Conservation (phyloP, 1,284 basidiomycete genomes). For the Chalciporus piperatoides region DNA sequence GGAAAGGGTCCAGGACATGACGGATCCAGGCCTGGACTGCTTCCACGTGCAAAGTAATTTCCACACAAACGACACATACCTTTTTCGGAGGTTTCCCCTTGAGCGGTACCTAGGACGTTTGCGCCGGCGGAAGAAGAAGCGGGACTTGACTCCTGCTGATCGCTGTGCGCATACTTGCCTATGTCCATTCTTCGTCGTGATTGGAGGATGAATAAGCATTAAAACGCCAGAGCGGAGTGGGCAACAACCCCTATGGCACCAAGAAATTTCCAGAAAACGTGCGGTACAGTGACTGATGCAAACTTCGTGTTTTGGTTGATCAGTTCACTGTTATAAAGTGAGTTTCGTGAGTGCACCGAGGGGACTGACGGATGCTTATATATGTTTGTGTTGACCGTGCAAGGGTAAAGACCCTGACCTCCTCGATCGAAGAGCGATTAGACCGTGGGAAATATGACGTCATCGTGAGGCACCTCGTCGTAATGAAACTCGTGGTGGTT, state of each 20-base stretch:
- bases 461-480: neutral
- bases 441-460: conserved; percentile 1
- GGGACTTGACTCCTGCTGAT: neutral
- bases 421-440: neutral
- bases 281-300: neutral
- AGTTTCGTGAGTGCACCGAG: neutral
- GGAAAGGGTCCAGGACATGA: conserved; percentile 1
- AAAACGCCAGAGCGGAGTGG: neutral
- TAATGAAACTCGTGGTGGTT: too few species aligned
- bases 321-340: neutral
- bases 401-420: neutral
- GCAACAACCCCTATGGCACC: too few species aligned
- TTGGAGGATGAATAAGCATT: conserved; percentile 3
- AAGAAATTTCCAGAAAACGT: neutral
- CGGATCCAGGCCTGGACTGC: conserved; percentile 2
- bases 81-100: conserved; percentile 6
- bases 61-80: conserved; percentile 19
- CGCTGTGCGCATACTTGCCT: neutral
- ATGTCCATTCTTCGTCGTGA: neutral
- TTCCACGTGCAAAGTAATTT: conserved; percentile 13
- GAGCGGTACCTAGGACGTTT: neutral
- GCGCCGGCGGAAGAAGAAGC: neutral
- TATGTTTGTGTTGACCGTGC: neutral
- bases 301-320: neutral
- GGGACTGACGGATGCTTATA: neutral